A percentile compares a stretch with the other conserved stretches of the same genome.
These are phyloP conservation scores for Acanthamoeba lenticulata DNA, from an alignment of 208 protist species.

Conservation along the genomic window DNA sequence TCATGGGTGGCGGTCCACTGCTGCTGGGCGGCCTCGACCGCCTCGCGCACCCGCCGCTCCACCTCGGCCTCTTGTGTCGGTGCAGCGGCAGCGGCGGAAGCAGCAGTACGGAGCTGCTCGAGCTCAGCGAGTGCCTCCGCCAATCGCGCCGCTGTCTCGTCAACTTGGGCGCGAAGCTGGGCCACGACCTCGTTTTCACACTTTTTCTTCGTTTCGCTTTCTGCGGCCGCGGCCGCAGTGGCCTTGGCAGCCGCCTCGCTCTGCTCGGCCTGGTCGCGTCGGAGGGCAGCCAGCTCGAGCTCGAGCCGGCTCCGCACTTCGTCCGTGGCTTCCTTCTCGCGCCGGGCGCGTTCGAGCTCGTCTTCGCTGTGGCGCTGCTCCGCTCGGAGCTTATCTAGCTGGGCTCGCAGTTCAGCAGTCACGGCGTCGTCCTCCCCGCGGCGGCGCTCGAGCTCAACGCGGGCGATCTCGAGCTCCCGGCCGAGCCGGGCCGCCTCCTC, in stretches of 20 bases:
- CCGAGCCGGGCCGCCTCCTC: neutral
- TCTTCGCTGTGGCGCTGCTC: neutral
- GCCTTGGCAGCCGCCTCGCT: neutral
- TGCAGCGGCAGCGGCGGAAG: neutral
- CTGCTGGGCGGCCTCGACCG: neutral
- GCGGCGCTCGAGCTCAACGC: neutral
- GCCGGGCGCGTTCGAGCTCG: neutral
- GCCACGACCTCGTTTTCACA: neutral
- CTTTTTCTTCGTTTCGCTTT: no score
- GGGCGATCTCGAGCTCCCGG: neutral
- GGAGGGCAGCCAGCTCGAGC: neutral
- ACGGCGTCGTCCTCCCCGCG: neutral
- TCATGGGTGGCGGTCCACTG: neutral
- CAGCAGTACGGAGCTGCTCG: neutral
- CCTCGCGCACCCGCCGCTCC: neutral
- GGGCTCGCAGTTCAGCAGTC: neutral
- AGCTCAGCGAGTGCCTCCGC: neutral
- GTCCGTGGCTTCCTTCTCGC: neutral
- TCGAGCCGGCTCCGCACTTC: neutral
- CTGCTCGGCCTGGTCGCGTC: neutral
- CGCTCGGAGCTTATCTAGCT: neutral
- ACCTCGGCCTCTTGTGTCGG: neutral
- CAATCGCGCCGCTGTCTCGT: neutral
- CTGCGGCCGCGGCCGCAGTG: neutral
- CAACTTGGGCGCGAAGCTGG: no score